Evolutionary conservation across 75 land plant genomes (phyloP), one percentile per base, ranked within the genome.

Genomic region (Pinus albicaulis): DNA sequence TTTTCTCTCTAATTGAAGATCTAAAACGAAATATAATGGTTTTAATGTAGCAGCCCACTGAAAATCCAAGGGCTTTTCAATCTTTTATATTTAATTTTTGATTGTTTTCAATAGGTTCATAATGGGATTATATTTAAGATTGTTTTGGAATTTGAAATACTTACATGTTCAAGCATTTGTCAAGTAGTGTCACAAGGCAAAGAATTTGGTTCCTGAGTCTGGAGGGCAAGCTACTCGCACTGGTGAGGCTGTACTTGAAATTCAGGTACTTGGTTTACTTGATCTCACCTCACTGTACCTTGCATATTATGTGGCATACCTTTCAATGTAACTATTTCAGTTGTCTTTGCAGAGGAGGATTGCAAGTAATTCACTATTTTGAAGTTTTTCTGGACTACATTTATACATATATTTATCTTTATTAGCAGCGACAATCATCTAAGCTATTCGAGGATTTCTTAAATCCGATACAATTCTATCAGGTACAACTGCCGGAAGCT

Each of bases 101-200:
- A 44, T 38, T 64, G 26, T 64, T 64, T 1, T 64, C 66, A 28
- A 63, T 63, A 63, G 16, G 15, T 16, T 63, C 36, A 63, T 63
- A 31, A 31, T 44, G 52, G 1, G 53, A 48, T 48, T 48, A 48
- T 48, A 13, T 63, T 26, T 63, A 63, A 63, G 66, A 63, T 13
- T 26, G 31, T 16, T 63, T 72, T 23, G 31, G 24, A 12, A 6
- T 52, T 17, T 72, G 5, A 41, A 56, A 24, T n/a, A 73, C 59
- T 73, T 59, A 56, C 19, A 59, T 73, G 15, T 14, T 61, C 74
- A 36, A 66, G 74, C 41, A 11, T 65, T 13, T 24, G 78, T 78
- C 23, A 63, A 83, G 20, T 83, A 96, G 99, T 96, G 99, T 81
- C 99, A 96, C 80, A 96, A 96, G 80, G 99, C 99, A 16, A 96